These are phyloP conservation scores for Arthrocladium fulminans DNA, from an alignment of 2,329 filamentous ascomycete species.

Conservation along the genomic window DNA sequence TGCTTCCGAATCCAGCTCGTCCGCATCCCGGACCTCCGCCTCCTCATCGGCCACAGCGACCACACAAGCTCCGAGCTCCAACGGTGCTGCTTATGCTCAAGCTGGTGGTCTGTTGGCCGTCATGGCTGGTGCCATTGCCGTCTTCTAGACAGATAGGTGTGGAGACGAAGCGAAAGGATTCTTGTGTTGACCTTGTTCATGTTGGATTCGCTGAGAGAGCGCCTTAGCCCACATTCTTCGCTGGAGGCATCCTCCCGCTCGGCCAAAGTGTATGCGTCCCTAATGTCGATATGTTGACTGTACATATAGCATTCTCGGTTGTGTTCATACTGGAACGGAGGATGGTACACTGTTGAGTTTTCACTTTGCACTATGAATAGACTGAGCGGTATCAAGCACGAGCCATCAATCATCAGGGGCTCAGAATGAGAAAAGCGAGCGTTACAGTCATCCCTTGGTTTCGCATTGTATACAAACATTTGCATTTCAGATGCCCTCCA, in stretches of 20 bases:
- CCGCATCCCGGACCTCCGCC: conserved; percentile 19
- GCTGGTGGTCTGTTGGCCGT: conserved; percentile 28
- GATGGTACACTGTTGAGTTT: too few species aligned
- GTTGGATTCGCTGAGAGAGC: too few species aligned
- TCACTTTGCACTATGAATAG: too few species aligned
- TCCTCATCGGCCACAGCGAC: conserved; percentile 12
- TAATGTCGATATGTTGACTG: neutral
- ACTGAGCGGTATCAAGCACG: too few species aligned
- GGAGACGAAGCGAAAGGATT: too few species aligned
- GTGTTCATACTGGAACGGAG: neutral
- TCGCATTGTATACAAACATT: too few species aligned
- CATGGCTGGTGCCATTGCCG: conserved; percentile 28
- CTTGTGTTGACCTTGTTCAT: too few species aligned
- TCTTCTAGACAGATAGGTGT: conserved; percentile 26
- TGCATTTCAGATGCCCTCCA: too few species aligned
- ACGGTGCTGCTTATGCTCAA: conserved; percentile 27
- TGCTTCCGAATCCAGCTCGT: conserved; percentile 14
- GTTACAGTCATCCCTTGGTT: too few species aligned
- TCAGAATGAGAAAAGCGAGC: too few species aligned
- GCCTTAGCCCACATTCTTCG: neutral
- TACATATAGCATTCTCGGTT: neutral
- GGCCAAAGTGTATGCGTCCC: neutral
- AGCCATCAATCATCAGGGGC: too few species aligned
- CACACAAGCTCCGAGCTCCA: conserved; percentile 25
- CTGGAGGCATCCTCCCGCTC: neutral